These are phyloP conservation scores for Catunica adiposa DNA, from an alignment of 2,329 filamentous ascomycete species.

Conservation along the genomic window DNA sequence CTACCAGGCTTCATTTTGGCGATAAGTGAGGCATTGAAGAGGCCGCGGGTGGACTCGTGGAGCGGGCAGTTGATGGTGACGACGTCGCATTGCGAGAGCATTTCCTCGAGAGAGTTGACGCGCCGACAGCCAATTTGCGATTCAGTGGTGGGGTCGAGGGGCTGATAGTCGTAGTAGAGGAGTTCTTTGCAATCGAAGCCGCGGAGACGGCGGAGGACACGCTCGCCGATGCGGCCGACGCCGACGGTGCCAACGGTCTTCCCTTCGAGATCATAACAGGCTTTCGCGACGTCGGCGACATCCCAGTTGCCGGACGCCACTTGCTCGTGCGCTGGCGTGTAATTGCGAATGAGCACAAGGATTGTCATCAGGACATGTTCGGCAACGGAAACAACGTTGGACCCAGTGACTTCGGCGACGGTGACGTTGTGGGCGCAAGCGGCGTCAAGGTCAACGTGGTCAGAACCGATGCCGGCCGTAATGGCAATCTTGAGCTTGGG, in stretches of 20 bases:
- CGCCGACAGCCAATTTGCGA: too few relatives aligned
- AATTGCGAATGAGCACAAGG: slow-evolving; percentile 89
- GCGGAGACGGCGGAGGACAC: slow-evolving; percentile 89
- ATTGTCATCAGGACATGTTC: slow-evolving; percentile 99
- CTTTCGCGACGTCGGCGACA: slow-evolving; percentile 90
- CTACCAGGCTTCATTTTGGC: slow-evolving; percentile 40
- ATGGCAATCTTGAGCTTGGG: slow-evolving; percentile 98
- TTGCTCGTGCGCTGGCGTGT: slow-evolving; percentile 91
- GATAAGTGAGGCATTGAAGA: slow-evolving; percentile 40
- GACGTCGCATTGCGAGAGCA: slow-evolving; percentile 42
- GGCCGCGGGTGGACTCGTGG: slow-evolving; percentile 39
- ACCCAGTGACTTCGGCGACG: slow-evolving; percentile 93
- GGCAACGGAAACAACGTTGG: slow-evolving; percentile 94
- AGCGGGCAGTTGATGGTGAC: slow-evolving; percentile 52
- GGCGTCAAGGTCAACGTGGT: slow-evolving; percentile 92
- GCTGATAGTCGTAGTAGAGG: slow-evolving; percentile 99
- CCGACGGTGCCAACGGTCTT: slow-evolving; percentile 97
- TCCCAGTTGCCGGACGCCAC: slow-evolving; percentile 83
- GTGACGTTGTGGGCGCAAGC: slow-evolving; percentile 98
- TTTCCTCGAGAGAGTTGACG: slow-evolving; percentile 26
- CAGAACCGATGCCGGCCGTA: slow-evolving; percentile 93
- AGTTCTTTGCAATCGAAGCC: slow-evolving; percentile 99
- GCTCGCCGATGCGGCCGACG: slow-evolving; percentile 94
- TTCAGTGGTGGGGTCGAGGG: slow-evolving; percentile 65
- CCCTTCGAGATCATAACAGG: slow-evolving; percentile 92